Evolutionary conservation across 2,329 filamentous ascomycete species (phyloP).

Genomic region (Beauveria caledonica): DNA sequence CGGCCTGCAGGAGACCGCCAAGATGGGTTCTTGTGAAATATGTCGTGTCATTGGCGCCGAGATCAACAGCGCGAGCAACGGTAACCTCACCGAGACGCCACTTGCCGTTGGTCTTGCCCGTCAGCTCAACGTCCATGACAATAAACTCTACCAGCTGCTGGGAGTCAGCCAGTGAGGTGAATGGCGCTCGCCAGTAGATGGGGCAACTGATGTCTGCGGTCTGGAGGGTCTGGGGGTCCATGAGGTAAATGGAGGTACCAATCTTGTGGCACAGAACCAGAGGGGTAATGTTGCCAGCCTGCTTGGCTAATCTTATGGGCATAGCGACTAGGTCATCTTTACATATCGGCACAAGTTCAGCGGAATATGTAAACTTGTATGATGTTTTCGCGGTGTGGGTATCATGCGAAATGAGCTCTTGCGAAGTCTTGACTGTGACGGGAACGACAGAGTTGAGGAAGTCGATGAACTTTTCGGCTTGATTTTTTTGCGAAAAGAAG

Average conservation of each 20-base stretch:
- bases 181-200: conserved; percentile 87
- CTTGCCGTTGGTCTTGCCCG: conserved; percentile 67
- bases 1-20: conserved; percentile 73
- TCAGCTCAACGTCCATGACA: conserved; percentile 84
- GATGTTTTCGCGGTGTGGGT: conserved; percentile 82
- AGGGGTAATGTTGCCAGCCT: conserved; percentile 80
- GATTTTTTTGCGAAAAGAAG: conserved; percentile 82
- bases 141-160: conserved; percentile 86
- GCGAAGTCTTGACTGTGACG: conserved; percentile 62
- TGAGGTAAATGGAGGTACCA: conserved; percentile 79
- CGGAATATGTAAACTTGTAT: conserved; percentile 91
- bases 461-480: conserved; percentile 87
- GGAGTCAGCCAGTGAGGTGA: conserved; percentile 74
- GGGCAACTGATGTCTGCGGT: conserved; percentile 75
- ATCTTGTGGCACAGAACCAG: conserved; percentile 80
- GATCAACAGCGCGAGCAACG: conserved; percentile 76
- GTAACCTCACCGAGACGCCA: conserved; percentile 82
- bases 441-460: conserved; percentile 79
- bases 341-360: conserved; percentile 87
- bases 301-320: conserved; percentile 80
- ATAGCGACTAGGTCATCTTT: conserved; percentile 95
- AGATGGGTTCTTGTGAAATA: conserved; percentile 90
- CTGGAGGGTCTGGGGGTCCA: conserved; percentile 87
- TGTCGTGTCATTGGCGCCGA: conserved; percentile 76
- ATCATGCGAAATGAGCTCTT: conserved; percentile 90